Conservation (phyloP, 2,329 filamentous ascomycete species). For the Ophiostoma triangulosporum region DNA sequence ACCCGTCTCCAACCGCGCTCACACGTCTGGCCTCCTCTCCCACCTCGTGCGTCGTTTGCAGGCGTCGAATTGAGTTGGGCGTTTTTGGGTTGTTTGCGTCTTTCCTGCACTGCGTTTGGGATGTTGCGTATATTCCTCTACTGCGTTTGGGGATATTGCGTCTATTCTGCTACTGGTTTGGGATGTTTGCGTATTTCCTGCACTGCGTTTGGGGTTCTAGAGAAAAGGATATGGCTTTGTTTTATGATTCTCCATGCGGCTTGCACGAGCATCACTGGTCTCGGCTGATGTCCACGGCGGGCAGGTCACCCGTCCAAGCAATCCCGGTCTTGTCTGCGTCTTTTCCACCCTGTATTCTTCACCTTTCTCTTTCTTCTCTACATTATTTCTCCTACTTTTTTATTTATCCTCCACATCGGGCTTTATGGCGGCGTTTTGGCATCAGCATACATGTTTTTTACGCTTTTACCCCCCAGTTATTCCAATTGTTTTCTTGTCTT, state of each 20-base stretch:
- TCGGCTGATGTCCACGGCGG: neutral
- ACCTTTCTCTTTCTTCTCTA: neutral
- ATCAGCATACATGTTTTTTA: constrained; percentile 1
- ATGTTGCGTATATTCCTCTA: too few relatives aligned
- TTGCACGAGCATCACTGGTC: neutral
- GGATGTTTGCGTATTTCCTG: neutral
- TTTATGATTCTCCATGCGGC: neutral
- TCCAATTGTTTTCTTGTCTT: neutral
- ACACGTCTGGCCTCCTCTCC: too few relatives aligned
- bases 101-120: neutral
- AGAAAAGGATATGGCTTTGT: neutral
- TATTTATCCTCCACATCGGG: neutral
- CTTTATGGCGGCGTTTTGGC: neutral
- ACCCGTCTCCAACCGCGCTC: neutral
- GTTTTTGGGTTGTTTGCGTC: neutral
- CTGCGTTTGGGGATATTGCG: too few relatives aligned
- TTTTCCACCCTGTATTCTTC: neutral
- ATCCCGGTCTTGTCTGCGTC: neutral
- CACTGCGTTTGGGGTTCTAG: neutral
- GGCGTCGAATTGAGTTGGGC: too few relatives aligned
- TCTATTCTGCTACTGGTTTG: too few relatives aligned
- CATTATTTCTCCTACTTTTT: neutral
- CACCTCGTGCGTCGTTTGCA: too few relatives aligned
- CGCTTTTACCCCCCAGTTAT: neutral
- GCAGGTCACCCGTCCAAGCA: neutral